phyloP scores from a whole-genome alignment of 2,329 filamentous ascomycete genomes.

The Botrytis aclada region DNA sequence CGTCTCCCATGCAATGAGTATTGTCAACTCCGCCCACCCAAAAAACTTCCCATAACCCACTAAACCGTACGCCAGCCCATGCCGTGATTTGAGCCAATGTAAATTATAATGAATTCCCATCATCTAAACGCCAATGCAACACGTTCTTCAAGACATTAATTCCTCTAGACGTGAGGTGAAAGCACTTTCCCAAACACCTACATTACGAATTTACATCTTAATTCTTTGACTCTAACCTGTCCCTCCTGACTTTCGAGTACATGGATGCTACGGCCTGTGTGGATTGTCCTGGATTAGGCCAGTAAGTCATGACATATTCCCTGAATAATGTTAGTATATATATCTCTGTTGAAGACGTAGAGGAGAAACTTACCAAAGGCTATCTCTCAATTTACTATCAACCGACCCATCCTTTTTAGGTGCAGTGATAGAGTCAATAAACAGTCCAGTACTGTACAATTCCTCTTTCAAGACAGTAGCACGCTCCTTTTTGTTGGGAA shows the following conservation, averaged over 20 bases:
- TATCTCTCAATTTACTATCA: conserved; percentile 29
- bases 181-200: background rate
- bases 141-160: conserved; percentile 10
- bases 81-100: conserved; percentile 11
- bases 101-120: conserved; percentile 4
- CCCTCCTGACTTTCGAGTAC: conserved; percentile 34
- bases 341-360: background rate
- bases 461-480: conserved; percentile 60
- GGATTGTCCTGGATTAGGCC: conserved; percentile 34
- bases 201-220: conserved; percentile 4
- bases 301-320: conserved; percentile 37
- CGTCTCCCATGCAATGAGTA: conserved; percentile 7
- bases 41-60: background rate
- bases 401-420: conserved; percentile 22
- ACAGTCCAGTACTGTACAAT: conserved; percentile 60
- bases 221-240: conserved; percentile 15
- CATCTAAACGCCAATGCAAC: conserved; percentile 14
- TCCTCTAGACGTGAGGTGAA: background rate
- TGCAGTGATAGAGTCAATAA: conserved; percentile 47
- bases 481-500: conserved; percentile 60
- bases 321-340: conserved; percentile 28
- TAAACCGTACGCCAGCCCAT: conserved; percentile 9
- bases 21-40: conserved; percentile 10
- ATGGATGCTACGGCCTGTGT: conserved; percentile 32
- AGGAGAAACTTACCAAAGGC: conserved; percentile 35